These are phyloP conservation scores for Colletotrichum sojae DNA, from an alignment of 2,329 filamentous ascomycete species.

Conservation along the genomic window DNA sequence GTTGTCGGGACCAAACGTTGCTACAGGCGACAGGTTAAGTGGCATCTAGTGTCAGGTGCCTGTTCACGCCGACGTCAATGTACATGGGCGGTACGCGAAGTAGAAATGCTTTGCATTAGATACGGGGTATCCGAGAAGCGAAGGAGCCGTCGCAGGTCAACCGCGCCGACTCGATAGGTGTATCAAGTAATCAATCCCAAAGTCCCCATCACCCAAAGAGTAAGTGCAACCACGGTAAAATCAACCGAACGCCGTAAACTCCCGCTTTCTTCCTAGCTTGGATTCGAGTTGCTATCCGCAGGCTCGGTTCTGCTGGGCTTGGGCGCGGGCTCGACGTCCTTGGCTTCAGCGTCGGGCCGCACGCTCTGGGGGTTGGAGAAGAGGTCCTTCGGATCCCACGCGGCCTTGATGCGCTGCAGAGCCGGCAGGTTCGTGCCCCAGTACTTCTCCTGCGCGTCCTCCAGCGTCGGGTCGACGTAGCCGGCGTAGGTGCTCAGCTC, in stretches of 20 bases:
- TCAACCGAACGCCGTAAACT: constrained; percentile 22
- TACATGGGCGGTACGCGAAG: too few species aligned
- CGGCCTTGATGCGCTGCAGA: constrained; percentile 65
- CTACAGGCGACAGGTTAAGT: too few species aligned
- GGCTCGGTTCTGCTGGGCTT: constrained; percentile 1
- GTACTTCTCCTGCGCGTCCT: constrained; percentile 63
- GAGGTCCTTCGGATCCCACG: constrained; percentile 66
- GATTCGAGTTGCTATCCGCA: neutral
- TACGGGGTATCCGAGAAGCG: constrained; percentile 32
- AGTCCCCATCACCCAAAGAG: constrained; percentile 4
- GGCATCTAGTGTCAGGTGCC: too few species aligned
- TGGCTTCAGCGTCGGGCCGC: constrained; percentile 45
- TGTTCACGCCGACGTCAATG: too few species aligned
- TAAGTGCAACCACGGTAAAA: neutral
- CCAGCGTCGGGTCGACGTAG: constrained; percentile 70
- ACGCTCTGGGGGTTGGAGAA: constrained; percentile 74
- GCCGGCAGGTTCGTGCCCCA: constrained; percentile 67
- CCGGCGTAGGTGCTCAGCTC: constrained; percentile 71
- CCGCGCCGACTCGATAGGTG: neutral
- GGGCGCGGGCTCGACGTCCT: constrained; percentile 20
- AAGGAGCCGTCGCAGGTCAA: constrained; percentile 23
- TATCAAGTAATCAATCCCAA: neutral
- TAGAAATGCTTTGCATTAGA: constrained; percentile 7
- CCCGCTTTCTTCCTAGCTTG: constrained; percentile 35
- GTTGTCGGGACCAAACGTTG: too few species aligned